Evolutionary conservation across 768 basidiomycete genomes (phyloP), one percentile per base, ranked within the genome.

Genomic region (Russula griseocarnosa): DNA sequence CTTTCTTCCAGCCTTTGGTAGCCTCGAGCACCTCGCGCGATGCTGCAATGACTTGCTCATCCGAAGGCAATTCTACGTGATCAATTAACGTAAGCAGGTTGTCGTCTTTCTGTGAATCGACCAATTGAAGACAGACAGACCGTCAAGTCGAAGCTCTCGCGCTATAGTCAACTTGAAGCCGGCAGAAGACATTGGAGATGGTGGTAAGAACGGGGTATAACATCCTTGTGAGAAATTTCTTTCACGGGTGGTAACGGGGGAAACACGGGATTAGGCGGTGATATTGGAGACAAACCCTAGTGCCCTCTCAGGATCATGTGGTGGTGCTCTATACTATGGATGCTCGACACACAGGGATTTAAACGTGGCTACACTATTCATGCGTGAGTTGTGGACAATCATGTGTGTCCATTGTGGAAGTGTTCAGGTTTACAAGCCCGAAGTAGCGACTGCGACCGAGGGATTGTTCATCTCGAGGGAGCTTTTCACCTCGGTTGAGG

Each of bases 401-500:
- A 13, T 30, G 36, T 52, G 59, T 42, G 47, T 51, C 46, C 26
- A 20, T 50, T 20, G 26, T 26, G 28, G 59, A 40, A 34, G 63
- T 11, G 24, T 81, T 83, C 67, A 89, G 78, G 67, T 94, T 81
- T 55, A 91, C 86, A 55, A 90, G 78, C 9, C 84, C 90, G 74
- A 91, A 95, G 74, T 84, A 85, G 58, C 97, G 84, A 76, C 92
- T 94, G 61, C 95, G 85, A 18, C 97, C 97, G 24, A 78, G 76
- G 1, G 73, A 71, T 0, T 77, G 74, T 71, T 92, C 89, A 71
- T 97, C 87, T 57, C 95, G 82, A 5, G 97, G 97, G 22, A 99
- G 82, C 64, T 80, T 84, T 71, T 99, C 94, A 36, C 91, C 91
- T 56, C 86, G 85, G 54, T 86, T 81, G 30, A 90, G 80, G 9